Evolutionary conservation across 768 basidiomycete genomes (phyloP).

Genomic region (Lactarius sp.): DNA sequence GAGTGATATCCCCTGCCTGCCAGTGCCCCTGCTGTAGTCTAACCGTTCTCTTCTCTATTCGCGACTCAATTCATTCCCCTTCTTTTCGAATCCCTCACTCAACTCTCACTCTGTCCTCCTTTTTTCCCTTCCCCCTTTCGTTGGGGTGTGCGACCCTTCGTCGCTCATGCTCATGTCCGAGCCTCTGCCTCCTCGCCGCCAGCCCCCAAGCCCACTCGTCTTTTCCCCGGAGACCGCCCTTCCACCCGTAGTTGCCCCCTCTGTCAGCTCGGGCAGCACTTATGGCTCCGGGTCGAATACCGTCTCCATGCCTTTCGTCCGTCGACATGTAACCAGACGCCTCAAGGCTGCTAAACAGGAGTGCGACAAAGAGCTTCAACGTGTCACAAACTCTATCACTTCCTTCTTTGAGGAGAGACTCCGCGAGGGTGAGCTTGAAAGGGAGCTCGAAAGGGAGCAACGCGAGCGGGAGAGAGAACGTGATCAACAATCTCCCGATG

Average conservation of each 20-base stretch:
- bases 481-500: constrained; percentile 45
- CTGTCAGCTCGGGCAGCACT: constrained; percentile 32
- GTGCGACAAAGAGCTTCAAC: constrained; percentile 94
- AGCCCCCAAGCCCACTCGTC: constrained; percentile 74
- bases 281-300: constrained; percentile 60
- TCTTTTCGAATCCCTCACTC: constrained; percentile 13
- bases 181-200: constrained; percentile 34
- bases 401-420: constrained; percentile 90
- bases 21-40: too few species aligned
- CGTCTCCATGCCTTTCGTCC: constrained; percentile 88
- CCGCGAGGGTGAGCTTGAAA: constrained; percentile 63
- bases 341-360: constrained; percentile 92
- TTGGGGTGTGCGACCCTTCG: constrained; percentile 20
- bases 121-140: constrained; percentile 4
- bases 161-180: constrained; percentile 36
- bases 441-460: constrained; percentile 48
- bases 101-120: constrained; percentile 15
- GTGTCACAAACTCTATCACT: constrained; percentile 92
- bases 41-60: constrained; percentile 7
- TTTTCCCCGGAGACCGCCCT: constrained; percentile 62
- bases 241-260: constrained; percentile 29
- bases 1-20: too few species aligned
- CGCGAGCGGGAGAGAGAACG: constrained; percentile 37
- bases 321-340: constrained; percentile 88
- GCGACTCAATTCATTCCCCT: constrained; percentile 20